Conservation (phyloP, 2,329 filamentous ascomycete genomes). For the Thielaviopsis musarum region DNA sequence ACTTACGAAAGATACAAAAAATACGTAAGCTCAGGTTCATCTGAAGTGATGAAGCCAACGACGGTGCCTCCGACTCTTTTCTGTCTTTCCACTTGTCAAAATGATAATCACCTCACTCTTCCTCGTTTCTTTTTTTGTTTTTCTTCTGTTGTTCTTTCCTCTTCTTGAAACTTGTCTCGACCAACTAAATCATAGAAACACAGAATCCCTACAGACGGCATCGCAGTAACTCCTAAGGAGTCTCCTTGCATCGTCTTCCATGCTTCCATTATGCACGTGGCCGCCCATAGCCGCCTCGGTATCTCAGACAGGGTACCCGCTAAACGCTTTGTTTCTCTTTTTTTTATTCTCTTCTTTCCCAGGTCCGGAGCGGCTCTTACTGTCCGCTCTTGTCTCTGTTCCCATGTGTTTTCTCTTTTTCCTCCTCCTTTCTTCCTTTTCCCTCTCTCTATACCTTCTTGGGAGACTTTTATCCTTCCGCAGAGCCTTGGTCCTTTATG, state of each 20-base stretch:
- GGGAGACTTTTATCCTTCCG: neutral
- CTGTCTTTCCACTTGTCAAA: neutral
- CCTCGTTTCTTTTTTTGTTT: neutral
- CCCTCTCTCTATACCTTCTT: too few relatives aligned
- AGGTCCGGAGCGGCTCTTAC: neutral
- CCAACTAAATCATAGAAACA: neutral
- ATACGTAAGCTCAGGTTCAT: too few relatives aligned
- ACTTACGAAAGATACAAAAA: neutral
- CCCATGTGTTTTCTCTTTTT: too few relatives aligned
- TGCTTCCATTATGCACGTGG: neutral
- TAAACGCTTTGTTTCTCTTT: neutral
- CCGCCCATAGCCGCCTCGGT: neutral
- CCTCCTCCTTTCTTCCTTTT: too few relatives aligned
- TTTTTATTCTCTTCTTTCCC: neutral
- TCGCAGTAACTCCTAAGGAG: neutral
- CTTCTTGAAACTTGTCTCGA: too few relatives aligned
- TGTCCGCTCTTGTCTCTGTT: neutral
- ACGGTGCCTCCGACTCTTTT: neutral
- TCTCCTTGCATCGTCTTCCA: neutral
- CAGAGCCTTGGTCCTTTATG: neutral
- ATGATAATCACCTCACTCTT: neutral
- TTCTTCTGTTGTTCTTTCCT: neutral
- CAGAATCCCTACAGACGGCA: neutral
- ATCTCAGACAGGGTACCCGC: neutral
- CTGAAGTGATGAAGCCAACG: neutral